Evolutionary conservation across 495 filamentous ascomycete genomes (phyloP).

Genomic region (Ramalina peruviana): DNA sequence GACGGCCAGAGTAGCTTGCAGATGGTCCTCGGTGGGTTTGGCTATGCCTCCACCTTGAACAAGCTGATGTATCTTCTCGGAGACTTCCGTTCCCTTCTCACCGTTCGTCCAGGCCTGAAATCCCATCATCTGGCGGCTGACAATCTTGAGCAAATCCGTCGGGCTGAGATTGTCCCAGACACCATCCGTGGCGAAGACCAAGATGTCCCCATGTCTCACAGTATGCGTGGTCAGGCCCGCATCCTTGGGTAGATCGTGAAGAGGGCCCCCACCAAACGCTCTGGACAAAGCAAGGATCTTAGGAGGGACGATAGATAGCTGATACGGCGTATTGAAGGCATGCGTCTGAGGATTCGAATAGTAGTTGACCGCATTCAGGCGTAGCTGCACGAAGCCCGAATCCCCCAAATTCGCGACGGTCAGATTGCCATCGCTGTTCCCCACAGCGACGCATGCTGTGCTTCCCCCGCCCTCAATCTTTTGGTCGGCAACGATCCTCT

Average conservation of each 20-base stretch:
- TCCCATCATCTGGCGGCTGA: slow-evolving; percentile 58
- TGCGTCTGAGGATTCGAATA: slow-evolving; percentile 82
- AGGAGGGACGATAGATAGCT: slow-evolving; percentile 77
- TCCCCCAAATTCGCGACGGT: slow-evolving; percentile 94
- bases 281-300: slow-evolving; percentile 60
- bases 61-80: slow-evolving; percentile 36
- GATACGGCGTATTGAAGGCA: slow-evolving; percentile 93
- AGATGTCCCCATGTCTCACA: slow-evolving; percentile 78
- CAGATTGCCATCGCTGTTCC: slow-evolving; percentile 51
- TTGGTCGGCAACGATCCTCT: slow-evolving; percentile 58
- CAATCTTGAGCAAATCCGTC: slow-evolving; percentile 68
- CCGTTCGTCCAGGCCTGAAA: slow-evolving; percentile 58
- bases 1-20: slow-evolving; percentile 66
- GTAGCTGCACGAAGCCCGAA: slow-evolving; percentile 82
- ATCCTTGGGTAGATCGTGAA: slow-evolving; percentile 71
- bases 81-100: slow-evolving; percentile 42
- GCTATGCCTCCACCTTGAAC: slow-evolving; percentile 32
- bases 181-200: slow-evolving; percentile 85
- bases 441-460: slow-evolving; percentile 75
- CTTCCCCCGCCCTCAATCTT: slow-evolving; percentile 69
- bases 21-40: slow-evolving; percentile 24
- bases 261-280: slow-evolving; percentile 65
- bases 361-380: slow-evolving; percentile 68
- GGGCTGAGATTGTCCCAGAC: slow-evolving; percentile 95
- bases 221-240: slow-evolving; percentile 61